Conservation (phyloP, 2,329 filamentous ascomycete species). For the Fusarium haematococcum region DNA sequence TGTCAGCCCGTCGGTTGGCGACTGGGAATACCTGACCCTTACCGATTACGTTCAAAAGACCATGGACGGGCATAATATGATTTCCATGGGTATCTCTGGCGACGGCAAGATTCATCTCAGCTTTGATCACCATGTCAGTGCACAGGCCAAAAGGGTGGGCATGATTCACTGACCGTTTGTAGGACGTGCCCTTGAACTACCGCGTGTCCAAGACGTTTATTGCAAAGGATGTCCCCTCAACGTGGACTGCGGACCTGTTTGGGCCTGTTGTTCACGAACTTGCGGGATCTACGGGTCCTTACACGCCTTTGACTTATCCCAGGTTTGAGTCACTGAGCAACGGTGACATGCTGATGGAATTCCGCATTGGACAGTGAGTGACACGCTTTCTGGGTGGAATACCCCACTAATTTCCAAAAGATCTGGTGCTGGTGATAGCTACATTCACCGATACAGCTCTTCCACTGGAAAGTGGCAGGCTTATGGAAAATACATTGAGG, state of each 20-base stretch:
- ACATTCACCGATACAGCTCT: constrained; percentile 34
- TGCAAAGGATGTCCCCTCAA: constrained; percentile 3
- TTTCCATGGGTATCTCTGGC: constrained; percentile 33
- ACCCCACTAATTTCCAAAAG: not conserved
- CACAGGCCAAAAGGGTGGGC: rapidly evolving
- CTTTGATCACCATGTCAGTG: constrained; percentile 32
- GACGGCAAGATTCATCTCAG: constrained; percentile 35
- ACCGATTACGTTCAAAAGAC: constrained; percentile 30
- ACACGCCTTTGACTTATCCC: constrained; percentile 25
- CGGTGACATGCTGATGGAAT: constrained; percentile 24
- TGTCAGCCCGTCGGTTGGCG: not conserved
- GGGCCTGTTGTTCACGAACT: constrained; percentile 23
- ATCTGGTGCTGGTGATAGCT: constrained; percentile 29
- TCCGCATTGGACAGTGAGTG: constrained; percentile 31
- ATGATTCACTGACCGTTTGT: not conserved
- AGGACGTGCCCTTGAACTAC: constrained; percentile 35
- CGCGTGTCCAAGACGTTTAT: constrained; percentile 13
- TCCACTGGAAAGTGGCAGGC: constrained; percentile 29
- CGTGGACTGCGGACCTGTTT: constrained; percentile 23
- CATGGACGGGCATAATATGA: constrained; percentile 36
- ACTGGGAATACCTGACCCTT: constrained; percentile 28
- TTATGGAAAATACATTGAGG: constrained; percentile 29
- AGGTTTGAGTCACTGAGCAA: constrained; percentile 22
- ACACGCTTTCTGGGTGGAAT: rapidly evolving
- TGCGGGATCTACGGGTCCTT: constrained; percentile 17